phyloP scores from a whole-genome alignment of 805 yeast genomes.

The Sugiyamaella valdiviana region DNA sequence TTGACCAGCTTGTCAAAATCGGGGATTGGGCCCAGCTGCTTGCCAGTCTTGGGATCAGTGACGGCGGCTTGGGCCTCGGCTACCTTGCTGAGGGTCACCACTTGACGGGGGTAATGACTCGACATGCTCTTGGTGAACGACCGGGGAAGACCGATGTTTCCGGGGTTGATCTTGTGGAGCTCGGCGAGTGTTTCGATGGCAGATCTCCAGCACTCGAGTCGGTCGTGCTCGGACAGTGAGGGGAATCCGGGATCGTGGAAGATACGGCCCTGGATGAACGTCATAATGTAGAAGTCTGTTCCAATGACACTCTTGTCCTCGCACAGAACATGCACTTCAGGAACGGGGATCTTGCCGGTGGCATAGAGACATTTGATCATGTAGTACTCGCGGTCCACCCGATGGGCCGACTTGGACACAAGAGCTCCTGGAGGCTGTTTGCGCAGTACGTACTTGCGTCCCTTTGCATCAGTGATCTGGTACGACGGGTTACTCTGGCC shows the following conservation, averaged over 20 bases:
- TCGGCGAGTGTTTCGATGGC: constrained; percentile 43
- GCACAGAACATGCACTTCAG: constrained; percentile 45
- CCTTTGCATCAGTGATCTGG: constrained; percentile 38
- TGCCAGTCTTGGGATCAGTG: constrained; percentile 25
- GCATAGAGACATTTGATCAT: constrained; percentile 38
- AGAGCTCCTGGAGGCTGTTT: constrained; percentile 50
- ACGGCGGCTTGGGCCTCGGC: constrained; percentile 34
- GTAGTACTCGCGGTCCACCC: constrained; percentile 55
- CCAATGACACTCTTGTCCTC: constrained; percentile 52
- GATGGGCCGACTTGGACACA: constrained; percentile 52
- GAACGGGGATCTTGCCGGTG: constrained; percentile 46
- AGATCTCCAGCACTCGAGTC: constrained; percentile 39
- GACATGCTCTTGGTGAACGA: constrained; percentile 35
- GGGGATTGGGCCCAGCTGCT: constrained; percentile 43
- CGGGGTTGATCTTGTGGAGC: constrained; percentile 46
- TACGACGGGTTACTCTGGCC: constrained; percentile 66
- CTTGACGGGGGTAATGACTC: constrained; percentile 49
- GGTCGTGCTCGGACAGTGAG: constrained; percentile 29
- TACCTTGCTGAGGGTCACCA: constrained; percentile 41
- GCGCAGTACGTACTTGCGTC: constrained; percentile 44
- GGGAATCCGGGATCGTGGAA: constrained; percentile 49
- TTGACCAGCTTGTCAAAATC: constrained; percentile 37
- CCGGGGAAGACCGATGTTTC: constrained; percentile 41
- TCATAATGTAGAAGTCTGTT: constrained; percentile 55
- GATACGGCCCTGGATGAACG: constrained; percentile 50